These are phyloP conservation scores for Spongiforma sp. DNA, from an alignment of 1,284 basidiomycete genomes.

Conservation along the genomic window DNA sequence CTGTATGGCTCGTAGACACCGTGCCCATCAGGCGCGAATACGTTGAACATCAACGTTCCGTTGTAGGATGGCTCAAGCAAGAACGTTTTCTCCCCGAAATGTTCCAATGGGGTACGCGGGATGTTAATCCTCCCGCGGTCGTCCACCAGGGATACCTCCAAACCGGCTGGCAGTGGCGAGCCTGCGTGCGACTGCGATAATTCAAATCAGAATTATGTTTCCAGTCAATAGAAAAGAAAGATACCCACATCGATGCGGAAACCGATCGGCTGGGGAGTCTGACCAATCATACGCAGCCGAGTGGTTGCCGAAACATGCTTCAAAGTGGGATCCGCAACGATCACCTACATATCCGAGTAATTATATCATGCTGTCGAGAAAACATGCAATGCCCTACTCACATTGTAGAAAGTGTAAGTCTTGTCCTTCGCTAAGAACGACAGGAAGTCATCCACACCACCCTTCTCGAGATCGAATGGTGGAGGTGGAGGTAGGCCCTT, in stretches of 20 bases:
- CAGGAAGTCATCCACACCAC: no score
- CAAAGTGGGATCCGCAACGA: slow-evolving; percentile 15
- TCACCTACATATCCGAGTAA: slow-evolving; percentile 3
- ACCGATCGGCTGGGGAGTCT: background rate
- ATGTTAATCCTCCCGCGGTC: slow-evolving; percentile 12
- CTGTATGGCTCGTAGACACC: slow-evolving; percentile 11
- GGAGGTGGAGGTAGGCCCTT: no score
- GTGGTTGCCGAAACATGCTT: slow-evolving; percentile 11
- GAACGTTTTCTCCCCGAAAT: background rate
- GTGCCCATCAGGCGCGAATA: slow-evolving; percentile 4
- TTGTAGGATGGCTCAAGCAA: slow-evolving; percentile 3
- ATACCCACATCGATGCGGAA: slow-evolving; percentile 9
- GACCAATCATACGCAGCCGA: slow-evolving; percentile 12
- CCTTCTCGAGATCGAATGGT: no score
- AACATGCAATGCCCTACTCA: no score
- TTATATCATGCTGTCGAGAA: no score
- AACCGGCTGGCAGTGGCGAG: background rate
- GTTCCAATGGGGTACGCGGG: background rate
- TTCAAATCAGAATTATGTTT: background rate
- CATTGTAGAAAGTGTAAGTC: no score
- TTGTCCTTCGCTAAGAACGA: no score
- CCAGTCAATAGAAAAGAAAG: background rate
- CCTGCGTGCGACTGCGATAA: slow-evolving; percentile 11
- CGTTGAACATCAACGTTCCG: slow-evolving; percentile 11
- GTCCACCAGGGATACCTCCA: slow-evolving; percentile 17